Evolutionary conservation across 768 basidiomycete genomes (phyloP), one percentile per base, ranked within the genome.

Genomic region (Psilocybe cyanescens): DNA sequence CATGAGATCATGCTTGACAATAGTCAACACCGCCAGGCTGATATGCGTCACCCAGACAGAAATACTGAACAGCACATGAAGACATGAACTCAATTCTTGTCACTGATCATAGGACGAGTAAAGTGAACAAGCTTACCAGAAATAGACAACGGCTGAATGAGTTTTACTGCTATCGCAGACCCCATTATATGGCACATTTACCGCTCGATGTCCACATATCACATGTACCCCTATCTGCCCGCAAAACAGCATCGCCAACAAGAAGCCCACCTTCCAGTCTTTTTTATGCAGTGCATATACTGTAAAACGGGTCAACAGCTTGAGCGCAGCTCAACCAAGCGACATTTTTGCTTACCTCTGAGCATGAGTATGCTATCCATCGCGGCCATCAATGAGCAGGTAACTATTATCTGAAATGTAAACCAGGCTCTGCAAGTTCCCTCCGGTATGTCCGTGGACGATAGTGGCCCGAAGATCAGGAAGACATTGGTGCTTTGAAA

Each of bases 211-310:
- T 1, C 53, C 49, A 14, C 46, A 37, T 3, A 50, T 37, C 8
- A 35, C 54, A 7, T 56, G 55, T n/a, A 59, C 50, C 0, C 24
- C 37, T 16, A 54, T 44, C 30, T 59, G 61, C 2, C 45, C 49
- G 4, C 51, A 30, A 29, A 65, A 60, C 2, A 65, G 45, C 2
- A 60, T 1, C 1, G 17, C n/a, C 1, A 65, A 28, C 17, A 60
- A 41, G 1, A 45, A 1, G 4, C 55, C 58, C 3, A 65, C 55
- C 19, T 45, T 24, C 28, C 17, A 8, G 30, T 52, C 48, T 29
- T 62, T 62, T 37, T 50, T 33, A 50, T 65, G 54, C 2, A 65
- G n/a, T 3, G 64, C 64, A 37, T 65, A 65, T 3, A 65, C 64
- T 65, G 14, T n/a, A 44, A 16, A 44, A 44, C 4, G 14, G 14